Evolutionary conservation across 371 early-diverging fungal genomes (phyloP).

Genomic region (Mortierella sp.): DNA sequence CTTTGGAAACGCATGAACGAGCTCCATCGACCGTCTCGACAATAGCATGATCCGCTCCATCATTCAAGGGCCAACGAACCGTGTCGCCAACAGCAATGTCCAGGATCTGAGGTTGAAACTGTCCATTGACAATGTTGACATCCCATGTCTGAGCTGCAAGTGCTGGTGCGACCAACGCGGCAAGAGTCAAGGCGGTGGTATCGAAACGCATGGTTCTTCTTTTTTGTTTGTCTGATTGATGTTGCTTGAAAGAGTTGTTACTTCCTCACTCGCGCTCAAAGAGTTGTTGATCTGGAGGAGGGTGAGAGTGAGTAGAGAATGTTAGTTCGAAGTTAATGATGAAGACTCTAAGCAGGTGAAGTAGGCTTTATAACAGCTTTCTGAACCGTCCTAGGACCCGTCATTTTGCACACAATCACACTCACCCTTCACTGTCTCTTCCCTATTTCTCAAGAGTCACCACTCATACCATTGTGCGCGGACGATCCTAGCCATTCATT

Average conservation of each 20-base stretch:
- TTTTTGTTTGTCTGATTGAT: background rate
- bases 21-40: conserved; percentile 27
- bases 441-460: background rate
- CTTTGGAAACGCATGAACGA: conserved; percentile 17
- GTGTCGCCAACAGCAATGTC: conserved; percentile 34
- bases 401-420: too few species aligned
- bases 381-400: too few species aligned
- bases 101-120: conserved; percentile 20
- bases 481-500: background rate
- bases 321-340: too few species aligned
- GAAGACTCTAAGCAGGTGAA: too few species aligned
- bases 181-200: conserved; percentile 12
- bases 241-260: too few species aligned
- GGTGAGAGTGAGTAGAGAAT: too few species aligned
- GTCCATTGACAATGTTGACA: conserved; percentile 27
- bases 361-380: too few species aligned
- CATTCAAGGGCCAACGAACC: conserved; percentile 40
- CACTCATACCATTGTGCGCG: background rate
- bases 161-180: conserved; percentile 18
- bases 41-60: conserved; percentile 34
- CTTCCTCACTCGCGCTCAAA: background rate
- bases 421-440: too few species aligned
- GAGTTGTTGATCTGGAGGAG: background rate
- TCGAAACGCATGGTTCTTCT: conserved; percentile 31
- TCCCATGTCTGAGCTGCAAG: conserved; percentile 37